A percentile compares a stretch with the other conserved stretches of the same genome.
phyloP scores from a whole-genome alignment of 2,329 filamentous ascomycete species.

The Fusarium sp. region DNA sequence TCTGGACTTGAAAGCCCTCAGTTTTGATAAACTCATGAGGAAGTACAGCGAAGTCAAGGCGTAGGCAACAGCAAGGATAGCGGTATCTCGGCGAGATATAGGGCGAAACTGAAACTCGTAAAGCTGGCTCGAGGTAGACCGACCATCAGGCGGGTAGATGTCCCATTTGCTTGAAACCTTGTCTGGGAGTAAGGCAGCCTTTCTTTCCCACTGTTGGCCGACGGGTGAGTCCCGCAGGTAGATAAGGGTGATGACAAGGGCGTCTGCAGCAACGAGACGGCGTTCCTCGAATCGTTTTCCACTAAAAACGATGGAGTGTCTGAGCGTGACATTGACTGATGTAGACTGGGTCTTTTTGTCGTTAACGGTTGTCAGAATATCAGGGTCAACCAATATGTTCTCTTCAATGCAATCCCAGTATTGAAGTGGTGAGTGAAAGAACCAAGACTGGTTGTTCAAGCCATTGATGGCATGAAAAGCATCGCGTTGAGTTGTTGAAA shows the following conservation, averaged over 20 bases:
- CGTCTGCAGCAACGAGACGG: conserved; percentile 77
- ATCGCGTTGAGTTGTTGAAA: conserved; percentile 63
- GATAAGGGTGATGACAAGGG: conserved; percentile 81
- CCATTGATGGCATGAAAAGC: conserved; percentile 70
- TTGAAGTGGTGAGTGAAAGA: conserved; percentile 84
- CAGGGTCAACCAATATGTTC: conserved; percentile 67
- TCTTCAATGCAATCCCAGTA: conserved; percentile 80
- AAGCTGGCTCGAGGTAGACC: conserved; percentile 67
- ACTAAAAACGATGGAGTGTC: conserved; percentile 84
- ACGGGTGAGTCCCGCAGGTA: conserved; percentile 75
- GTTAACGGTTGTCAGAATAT: conserved; percentile 79
- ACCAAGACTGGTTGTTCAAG: conserved; percentile 74
- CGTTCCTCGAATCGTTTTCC: conserved; percentile 81
- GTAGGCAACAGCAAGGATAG: conserved; percentile 75
- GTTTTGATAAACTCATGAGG: conserved; percentile 72
- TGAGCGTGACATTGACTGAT: conserved; percentile 78
- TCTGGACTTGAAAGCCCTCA: conserved; percentile 81
- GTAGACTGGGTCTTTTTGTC: conserved; percentile 71
- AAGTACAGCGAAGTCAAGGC: conserved; percentile 73
- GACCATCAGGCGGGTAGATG: conserved; percentile 72
- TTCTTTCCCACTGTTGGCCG: conserved; percentile 73
- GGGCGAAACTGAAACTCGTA: conserved; percentile 85
- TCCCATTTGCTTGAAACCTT: conserved; percentile 68
- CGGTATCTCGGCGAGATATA: conserved; percentile 74
- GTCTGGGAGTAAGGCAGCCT: conserved; percentile 64